Percentiles rank a stretch among this genome's conserved stretches.
Evolutionary conservation across 2,329 filamentous ascomycete genomes (phyloP).

Genomic region (Aspergillus candidus): DNA sequence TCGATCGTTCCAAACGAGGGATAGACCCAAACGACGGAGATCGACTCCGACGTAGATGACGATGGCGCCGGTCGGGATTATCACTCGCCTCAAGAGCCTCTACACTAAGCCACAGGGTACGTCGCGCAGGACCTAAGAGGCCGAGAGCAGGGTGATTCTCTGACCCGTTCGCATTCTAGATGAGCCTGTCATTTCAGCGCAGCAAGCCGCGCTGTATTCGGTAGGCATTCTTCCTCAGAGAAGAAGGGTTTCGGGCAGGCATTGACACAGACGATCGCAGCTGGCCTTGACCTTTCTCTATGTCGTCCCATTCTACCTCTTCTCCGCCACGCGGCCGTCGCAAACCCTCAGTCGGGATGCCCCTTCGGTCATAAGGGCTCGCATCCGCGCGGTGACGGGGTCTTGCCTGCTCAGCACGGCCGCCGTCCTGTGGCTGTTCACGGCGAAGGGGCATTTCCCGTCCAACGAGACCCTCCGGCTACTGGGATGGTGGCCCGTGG

Average conservation of each 20-base stretch:
- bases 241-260: neutral
- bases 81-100: no score
- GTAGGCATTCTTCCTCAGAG: conserved; percentile 21
- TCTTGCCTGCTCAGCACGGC: conserved; percentile 65
- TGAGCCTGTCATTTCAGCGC: conserved; percentile 33
- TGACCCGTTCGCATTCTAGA: conserved; percentile 16
- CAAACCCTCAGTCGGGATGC: conserved; percentile 75
- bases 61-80: no score
- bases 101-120: no score
- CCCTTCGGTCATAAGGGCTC: conserved; percentile 79
- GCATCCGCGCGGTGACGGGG: conserved; percentile 71
- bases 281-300: conserved; percentile 81
- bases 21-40: no score
- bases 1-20: no score
- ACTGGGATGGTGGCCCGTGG: conserved; percentile 76
- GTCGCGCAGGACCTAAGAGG: no score
- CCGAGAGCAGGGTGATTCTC: no score
- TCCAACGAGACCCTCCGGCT: conserved; percentile 56
- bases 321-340: conserved; percentile 70
- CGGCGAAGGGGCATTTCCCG: conserved; percentile 44
- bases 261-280: conserved; percentile 35
- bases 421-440: conserved; percentile 62
- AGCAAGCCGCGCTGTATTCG: conserved; percentile 34
- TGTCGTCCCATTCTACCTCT: conserved; percentile 85
- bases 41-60: no score